Conservation (phyloP, 148 eudicot genomes). For the Drosera capensis region DNA sequence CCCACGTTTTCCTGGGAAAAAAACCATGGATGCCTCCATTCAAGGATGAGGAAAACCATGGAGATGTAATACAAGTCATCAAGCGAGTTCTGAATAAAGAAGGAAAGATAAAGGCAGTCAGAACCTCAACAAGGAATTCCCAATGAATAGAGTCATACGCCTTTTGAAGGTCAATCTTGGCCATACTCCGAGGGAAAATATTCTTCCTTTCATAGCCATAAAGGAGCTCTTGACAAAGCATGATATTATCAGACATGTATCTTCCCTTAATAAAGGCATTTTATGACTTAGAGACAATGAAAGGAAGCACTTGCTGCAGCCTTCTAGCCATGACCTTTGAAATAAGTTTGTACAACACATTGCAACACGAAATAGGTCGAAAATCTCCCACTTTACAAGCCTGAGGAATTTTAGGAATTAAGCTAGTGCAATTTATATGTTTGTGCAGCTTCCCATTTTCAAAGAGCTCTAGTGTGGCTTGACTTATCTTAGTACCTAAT, state of each 20-base stretch:
- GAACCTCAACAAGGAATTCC: background rate
- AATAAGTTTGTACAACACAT: background rate
- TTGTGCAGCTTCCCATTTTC: background rate
- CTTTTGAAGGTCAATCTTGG: background rate
- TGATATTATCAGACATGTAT: background rate
- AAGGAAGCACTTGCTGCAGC: background rate
- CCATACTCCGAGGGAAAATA: background rate
- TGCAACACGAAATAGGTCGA: background rate
- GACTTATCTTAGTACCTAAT: background rate
- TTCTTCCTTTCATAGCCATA: background rate
- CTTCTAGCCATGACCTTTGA: background rate
- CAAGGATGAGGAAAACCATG: background rate
- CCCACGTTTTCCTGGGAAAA: background rate
- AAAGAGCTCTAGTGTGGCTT: background rate
- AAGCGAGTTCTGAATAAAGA: background rate
- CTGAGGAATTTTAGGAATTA: background rate
- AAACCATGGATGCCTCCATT: background rate
- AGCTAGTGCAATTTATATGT: background rate
- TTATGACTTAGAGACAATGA: background rate
- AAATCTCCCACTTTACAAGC: background rate
- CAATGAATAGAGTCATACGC: background rate
- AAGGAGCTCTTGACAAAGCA: background rate
- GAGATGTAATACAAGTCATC: background rate
- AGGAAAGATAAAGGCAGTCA: background rate
- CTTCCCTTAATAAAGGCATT: background rate